Percentiles rank a stretch among this genome's conserved stretches.
Evolutionary conservation across 352 stramenopile genomes (phyloP).

Genomic region (Phytophthora fragariae): DNA sequence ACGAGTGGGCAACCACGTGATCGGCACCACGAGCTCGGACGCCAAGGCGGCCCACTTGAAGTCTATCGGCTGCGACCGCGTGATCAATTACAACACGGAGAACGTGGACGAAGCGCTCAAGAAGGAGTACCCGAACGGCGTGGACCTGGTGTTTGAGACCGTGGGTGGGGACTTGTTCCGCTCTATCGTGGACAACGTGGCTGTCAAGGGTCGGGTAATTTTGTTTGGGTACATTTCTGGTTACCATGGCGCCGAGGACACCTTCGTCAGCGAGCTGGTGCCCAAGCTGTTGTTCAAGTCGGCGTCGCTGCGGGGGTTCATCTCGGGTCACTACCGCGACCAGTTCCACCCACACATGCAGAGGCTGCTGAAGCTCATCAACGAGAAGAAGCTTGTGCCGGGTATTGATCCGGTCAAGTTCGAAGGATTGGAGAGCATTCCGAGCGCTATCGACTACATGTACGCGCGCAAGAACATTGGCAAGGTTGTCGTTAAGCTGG

Average conservation of each 20-base stretch:
- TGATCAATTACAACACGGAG: constrained; percentile 12
- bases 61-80: constrained; percentile 4
- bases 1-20: too few species aligned
- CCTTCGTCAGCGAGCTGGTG: constrained; percentile 2
- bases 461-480: constrained; percentile 7
- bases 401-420: neutral
- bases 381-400: constrained; percentile 2
- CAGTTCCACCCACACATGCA: constrained; percentile 42
- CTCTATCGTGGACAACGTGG: constrained; percentile 5
- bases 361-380: constrained; percentile 38
- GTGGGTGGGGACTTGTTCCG: neutral
- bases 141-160: neutral
- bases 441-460: constrained; percentile 2
- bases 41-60: constrained; percentile 1
- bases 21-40: constrained; percentile 42
- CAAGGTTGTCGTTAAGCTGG: constrained; percentile 5
- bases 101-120: constrained; percentile 8
- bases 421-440: neutral
- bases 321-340: constrained; percentile 41
- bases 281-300: constrained; percentile 15
- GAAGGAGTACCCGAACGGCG: constrained; percentile 6
- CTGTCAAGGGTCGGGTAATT: neutral
- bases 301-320: constrained; percentile 48
- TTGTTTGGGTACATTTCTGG: neutral
- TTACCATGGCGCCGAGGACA: constrained; percentile 4